Percentiles rank a stretch among this genome's conserved stretches.
Conservation (phyloP, 169 alveolate genomes). For the Miamiensis avidus region DNA sequence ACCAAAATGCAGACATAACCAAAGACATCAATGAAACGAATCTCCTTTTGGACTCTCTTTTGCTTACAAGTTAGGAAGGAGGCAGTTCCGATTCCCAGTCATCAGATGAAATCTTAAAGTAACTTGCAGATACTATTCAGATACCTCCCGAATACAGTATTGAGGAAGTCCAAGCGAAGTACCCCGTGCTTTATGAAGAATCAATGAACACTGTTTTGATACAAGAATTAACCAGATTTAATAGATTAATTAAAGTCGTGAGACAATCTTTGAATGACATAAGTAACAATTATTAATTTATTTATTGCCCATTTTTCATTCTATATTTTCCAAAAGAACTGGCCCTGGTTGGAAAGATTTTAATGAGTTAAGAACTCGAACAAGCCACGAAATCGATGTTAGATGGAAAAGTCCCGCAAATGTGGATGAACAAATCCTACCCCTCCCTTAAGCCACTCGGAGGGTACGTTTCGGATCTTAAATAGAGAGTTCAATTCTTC, state of each 20-base stretch:
- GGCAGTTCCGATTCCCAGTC: conserved; percentile 60
- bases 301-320: background rate
- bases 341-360: conserved; percentile 74
- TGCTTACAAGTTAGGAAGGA: conserved; percentile 25
- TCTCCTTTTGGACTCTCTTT: conserved; percentile 23
- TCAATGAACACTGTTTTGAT: conserved; percentile 89
- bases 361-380: conserved; percentile 88
- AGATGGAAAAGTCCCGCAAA: conserved; percentile 86
- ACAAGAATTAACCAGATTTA: conserved; percentile 90
- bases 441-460: conserved; percentile 90
- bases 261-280: conserved; percentile 62
- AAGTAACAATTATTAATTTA: conserved; percentile 24
- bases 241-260: conserved; percentile 76
- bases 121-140: conserved; percentile 74
- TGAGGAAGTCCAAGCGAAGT: conserved; percentile 75
- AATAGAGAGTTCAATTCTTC: conserved; percentile 83
- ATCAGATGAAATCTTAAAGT: conserved; percentile 69
- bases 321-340: too few species aligned
- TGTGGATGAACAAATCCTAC: conserved; percentile 86
- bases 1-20: conserved; percentile 89
- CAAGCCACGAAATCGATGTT: conserved; percentile 70
- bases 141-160: conserved; percentile 82
- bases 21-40: conserved; percentile 83
- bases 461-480: conserved; percentile 85
- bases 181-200: conserved; percentile 87